A percentile compares a stretch with the other conserved stretches of the same genome.
phyloP scores from a whole-genome alignment of 176 grass and related monocot species.

The Oryza nivara region DNA sequence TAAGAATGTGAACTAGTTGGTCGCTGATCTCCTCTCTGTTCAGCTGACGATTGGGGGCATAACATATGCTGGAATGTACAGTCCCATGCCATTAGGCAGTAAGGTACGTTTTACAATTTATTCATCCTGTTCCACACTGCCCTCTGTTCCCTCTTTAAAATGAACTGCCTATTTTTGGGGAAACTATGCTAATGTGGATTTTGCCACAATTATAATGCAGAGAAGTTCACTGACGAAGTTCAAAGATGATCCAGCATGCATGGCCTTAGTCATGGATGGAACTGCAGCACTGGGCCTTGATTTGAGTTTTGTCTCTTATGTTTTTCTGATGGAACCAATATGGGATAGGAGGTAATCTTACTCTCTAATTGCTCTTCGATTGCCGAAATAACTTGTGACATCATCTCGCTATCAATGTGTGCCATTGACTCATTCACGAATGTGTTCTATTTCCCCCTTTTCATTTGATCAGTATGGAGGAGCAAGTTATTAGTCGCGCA shows the following conservation, averaged over 20 bases:
- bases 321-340: constrained; percentile 99
- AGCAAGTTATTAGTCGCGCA: constrained; percentile 93
- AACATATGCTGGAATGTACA: constrained; percentile 89
- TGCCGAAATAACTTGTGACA: background rate
- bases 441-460: background rate
- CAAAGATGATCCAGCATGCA: constrained; percentile 82
- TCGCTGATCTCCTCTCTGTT: constrained; percentile 40
- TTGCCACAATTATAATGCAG: constrained; percentile 54
- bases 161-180: constrained; percentile 16
- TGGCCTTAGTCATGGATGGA: constrained; percentile 97
- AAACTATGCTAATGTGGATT: constrained; percentile 15
- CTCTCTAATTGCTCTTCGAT: background rate
- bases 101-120: constrained; percentile 56
- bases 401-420: background rate
- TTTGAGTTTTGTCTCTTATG: constrained; percentile 89
- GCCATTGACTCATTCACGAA: background rate
- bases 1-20: constrained; percentile 28
- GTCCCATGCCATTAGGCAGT: constrained; percentile 79
- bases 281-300: constrained; percentile 94
- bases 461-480: constrained; percentile 79
- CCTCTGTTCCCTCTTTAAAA: background rate
- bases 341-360: constrained; percentile 87
- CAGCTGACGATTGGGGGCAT: constrained; percentile 83
- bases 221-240: constrained; percentile 76
- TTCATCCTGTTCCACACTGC: background rate